Conservation (phyloP, 176 grass and related monocot species). For the Chloris gayana region DNA sequence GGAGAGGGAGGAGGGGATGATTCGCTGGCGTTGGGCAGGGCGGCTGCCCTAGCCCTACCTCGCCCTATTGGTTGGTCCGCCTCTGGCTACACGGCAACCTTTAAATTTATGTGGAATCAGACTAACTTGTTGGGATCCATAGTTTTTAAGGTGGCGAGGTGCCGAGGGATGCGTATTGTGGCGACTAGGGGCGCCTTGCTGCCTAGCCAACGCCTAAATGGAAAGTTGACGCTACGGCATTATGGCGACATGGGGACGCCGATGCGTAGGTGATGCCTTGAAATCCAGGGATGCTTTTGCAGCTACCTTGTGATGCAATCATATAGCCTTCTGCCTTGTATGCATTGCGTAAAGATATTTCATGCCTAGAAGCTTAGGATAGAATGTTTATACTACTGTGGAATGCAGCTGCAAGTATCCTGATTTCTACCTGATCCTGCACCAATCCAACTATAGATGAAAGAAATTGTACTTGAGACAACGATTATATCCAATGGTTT, state of each 20-base stretch:
- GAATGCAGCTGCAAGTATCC: not conserved
- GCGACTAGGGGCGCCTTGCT: not conserved
- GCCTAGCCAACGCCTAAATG: not conserved
- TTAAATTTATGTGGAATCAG: not conserved
- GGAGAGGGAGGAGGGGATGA: not conserved
- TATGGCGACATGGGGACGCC: not conserved
- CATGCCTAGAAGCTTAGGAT: not conserved
- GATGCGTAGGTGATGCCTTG: not conserved
- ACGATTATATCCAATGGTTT: not conserved
- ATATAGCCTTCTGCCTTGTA: not conserved
- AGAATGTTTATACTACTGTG: not conserved
- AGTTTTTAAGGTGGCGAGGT: not conserved
- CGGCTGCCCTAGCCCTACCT: not conserved
- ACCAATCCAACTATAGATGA: not conserved
- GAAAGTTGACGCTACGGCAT: not conserved
- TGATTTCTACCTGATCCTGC: not conserved
- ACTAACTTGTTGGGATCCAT: not conserved
- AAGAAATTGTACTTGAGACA: not conserved
- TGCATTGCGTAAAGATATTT: not conserved
- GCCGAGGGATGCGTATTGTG: not conserved
- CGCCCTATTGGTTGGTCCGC: not conserved
- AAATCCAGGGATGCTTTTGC: not conserved
- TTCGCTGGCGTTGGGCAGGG: not conserved
- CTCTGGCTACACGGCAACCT: not conserved
- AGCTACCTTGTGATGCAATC: not conserved